phyloP scores from a whole-genome alignment of 208 protist genomes.

The Strigomonas galati region DNA sequence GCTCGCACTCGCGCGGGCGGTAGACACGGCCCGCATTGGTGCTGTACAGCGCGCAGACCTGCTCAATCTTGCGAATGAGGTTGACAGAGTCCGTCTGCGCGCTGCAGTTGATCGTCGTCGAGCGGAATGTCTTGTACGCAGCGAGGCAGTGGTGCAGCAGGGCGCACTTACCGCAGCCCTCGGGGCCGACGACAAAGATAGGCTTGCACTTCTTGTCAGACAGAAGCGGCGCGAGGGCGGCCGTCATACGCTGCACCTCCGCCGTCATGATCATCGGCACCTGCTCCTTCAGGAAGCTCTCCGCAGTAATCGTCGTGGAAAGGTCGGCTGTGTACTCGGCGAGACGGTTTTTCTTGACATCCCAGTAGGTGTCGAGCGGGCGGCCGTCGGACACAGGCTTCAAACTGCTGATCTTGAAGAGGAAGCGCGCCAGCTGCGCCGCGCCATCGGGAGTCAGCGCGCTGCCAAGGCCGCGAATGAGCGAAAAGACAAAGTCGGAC shows the following conservation, averaged over 20 bases:
- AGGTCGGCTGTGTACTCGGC: slow-evolving; percentile 71
- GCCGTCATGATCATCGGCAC: slow-evolving; percentile 84
- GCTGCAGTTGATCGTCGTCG: slow-evolving; percentile 93
- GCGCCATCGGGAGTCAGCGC: slow-evolving; percentile 46
- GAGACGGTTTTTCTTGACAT: slow-evolving; percentile 37
- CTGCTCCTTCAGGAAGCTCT: slow-evolving; percentile 50
- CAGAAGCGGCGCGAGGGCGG: slow-evolving; percentile 88
- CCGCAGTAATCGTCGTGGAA: slow-evolving; percentile 39
- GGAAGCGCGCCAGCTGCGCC: slow-evolving; percentile 61
- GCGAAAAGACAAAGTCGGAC: slow-evolving; percentile 69
- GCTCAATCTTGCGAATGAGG: slow-evolving; percentile 95
- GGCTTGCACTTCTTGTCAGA: slow-evolving; percentile 60
- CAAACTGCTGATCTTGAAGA: slow-evolving; percentile 84
- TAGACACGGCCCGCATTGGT: slow-evolving; percentile 89
- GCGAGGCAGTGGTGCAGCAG: slow-evolving; percentile 85
- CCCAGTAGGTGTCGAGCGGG: slow-evolving; percentile 88
- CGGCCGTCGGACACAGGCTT: slow-evolving; percentile 61
- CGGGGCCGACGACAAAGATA: slow-evolving; percentile 95
- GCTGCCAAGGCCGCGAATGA: slow-evolving; percentile 61
- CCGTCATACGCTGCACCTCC: slow-evolving; percentile 87
- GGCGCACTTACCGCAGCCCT: slow-evolving; percentile 94
- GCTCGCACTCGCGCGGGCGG: slow-evolving; percentile 92
- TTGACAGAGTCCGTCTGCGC: slow-evolving; percentile 92
- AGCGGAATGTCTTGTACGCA: slow-evolving; percentile 33
- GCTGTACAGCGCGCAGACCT: slow-evolving; percentile 85